Evolutionary conservation across 2,329 filamentous ascomycete species (phyloP), one percentile per base, ranked within the genome.

Genomic region (Keithomyces neogunnii): DNA sequence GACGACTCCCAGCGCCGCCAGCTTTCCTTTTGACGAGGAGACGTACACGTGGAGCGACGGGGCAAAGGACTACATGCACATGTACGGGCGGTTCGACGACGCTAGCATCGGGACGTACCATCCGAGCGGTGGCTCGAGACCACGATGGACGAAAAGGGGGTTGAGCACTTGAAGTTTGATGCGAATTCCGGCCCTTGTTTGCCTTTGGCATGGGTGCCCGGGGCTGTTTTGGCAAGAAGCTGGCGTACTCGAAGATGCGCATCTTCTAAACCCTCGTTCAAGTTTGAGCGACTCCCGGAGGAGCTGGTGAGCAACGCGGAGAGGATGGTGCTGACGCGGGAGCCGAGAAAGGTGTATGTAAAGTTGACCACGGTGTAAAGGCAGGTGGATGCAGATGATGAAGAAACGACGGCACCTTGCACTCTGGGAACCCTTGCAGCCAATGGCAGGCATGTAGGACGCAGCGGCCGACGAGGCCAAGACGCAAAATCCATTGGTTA

Each of bases 61-160:
- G 36, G 36, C 36, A 39, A 39, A 39, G 36, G 36, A n/a, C 8
- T 39, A 39, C 36, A 39, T 39, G 36, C 36, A 39, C 9, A 39
- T 3, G 36, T 39, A 39, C 13, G 36, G 36, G 4, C 36, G 36
- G 5, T 39, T 39, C 36, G 58, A 63, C 3, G 55, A 64, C 33
- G 53, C 39, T n/a, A 60, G 56, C 39, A 55, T 51, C 46, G 57
- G 35, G 35, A 43, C 52, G 1, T 73, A 70, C 46, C 48, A 58
- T 26, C 70, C 70, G 68, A 72, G 51, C 54, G 68, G 4, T 72
- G 69, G 69, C 59, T 71, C 0, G 50, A 48, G 45, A 59, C 32
- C n/a, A 44, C 3, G 36, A 39, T 3, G 36, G 36, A 60, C 33
- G 31, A 49, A 31, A 42, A 43, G 19, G 45, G 6, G 7, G 38